These are phyloP conservation scores for Retiboletus fuscus DNA, from an alignment of 1,284 basidiomycete genomes.

Conservation along the genomic window DNA sequence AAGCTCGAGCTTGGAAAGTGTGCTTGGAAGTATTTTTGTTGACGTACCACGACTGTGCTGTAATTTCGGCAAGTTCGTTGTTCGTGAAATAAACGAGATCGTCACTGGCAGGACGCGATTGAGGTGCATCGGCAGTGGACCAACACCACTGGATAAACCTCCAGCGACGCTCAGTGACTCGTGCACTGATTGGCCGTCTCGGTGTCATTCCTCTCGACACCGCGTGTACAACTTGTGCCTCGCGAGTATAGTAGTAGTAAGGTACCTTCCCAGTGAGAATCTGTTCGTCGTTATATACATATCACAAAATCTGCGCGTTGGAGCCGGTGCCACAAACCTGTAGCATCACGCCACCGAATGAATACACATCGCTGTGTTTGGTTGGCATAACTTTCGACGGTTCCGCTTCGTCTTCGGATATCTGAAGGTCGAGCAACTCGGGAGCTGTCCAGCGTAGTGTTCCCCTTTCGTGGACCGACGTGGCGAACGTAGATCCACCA, in stretches of 20 bases:
- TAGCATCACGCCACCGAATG: constrained; percentile 35
- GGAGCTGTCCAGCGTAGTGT: constrained; percentile 38
- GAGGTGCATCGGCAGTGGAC: constrained; percentile 18
- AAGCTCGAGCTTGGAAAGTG: too few species aligned
- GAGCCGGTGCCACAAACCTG: constrained; percentile 27
- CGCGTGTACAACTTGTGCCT: constrained; percentile 25
- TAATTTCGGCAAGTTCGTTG: constrained; percentile 12
- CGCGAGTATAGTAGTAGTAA: constrained; percentile 28
- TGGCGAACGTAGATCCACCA: constrained; percentile 27
- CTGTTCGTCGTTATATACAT: constrained; percentile 7
- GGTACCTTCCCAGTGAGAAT: constrained; percentile 31
- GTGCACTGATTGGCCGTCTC: constrained; percentile 16
- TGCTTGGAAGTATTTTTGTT: background rate
- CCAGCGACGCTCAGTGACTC: constrained; percentile 31
- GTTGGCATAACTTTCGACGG: constrained; percentile 9
- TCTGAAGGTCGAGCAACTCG: constrained; percentile 28
- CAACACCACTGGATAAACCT: constrained; percentile 28
- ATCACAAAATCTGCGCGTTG: background rate
- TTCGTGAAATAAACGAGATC: constrained; percentile 27
- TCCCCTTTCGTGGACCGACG: constrained; percentile 27
- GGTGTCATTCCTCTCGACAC: constrained; percentile 26
- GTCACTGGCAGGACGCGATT: constrained; percentile 20
- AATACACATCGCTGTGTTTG: constrained; percentile 31
- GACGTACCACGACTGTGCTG: background rate
- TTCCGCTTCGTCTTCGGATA: constrained; percentile 25